Percentiles rank a stretch among this genome's conserved stretches.
Evolutionary conservation across 805 yeast species (phyloP).

Genomic region (Metschnikowia gruessii): DNA sequence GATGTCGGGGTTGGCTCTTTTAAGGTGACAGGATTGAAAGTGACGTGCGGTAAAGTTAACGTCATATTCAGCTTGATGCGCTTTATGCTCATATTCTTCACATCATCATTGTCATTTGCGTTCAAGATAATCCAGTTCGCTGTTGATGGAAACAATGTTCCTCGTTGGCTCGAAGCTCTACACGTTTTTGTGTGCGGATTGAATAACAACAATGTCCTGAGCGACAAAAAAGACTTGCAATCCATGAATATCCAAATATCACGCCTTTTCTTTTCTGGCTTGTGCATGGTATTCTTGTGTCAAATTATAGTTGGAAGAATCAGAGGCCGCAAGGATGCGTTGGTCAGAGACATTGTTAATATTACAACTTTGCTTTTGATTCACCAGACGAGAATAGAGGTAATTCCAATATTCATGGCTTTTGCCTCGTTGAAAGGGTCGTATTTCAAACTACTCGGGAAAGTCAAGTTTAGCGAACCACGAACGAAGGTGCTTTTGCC

Average conservation of each 20-base stretch:
- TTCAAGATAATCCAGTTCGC: constrained; percentile 56
- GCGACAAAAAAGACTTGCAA: constrained; percentile 22
- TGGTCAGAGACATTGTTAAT: constrained; percentile 32
- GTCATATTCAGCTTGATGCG: constrained; percentile 33
- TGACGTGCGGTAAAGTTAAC: constrained; percentile 7
- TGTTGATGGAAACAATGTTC: constrained; percentile 54
- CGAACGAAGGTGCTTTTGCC: constrained; percentile 19
- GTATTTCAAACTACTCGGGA: constrained; percentile 12
- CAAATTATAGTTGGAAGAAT: constrained; percentile 22
- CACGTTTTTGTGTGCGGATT: constrained; percentile 30
- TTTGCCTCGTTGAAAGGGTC: constrained; percentile 30
- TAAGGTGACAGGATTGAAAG: not conserved
- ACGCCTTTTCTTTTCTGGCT: constrained; percentile 23
- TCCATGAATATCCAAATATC: constrained; percentile 27
- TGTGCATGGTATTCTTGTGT: constrained; percentile 28
- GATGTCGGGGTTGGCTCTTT: constrained; percentile 20
- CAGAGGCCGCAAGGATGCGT: not conserved
- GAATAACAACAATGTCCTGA: constrained; percentile 21
- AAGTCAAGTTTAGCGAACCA: constrained; percentile 18
- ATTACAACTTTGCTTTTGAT: constrained; percentile 44
- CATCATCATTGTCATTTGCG: constrained; percentile 44
- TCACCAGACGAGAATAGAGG: constrained; percentile 52
- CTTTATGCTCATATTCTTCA: constrained; percentile 45
- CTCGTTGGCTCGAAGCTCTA: constrained; percentile 32
- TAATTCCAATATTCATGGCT: constrained; percentile 52